Conservation (phyloP, 1,284 basidiomycete species). For the Omphalotus olearius region DNA sequence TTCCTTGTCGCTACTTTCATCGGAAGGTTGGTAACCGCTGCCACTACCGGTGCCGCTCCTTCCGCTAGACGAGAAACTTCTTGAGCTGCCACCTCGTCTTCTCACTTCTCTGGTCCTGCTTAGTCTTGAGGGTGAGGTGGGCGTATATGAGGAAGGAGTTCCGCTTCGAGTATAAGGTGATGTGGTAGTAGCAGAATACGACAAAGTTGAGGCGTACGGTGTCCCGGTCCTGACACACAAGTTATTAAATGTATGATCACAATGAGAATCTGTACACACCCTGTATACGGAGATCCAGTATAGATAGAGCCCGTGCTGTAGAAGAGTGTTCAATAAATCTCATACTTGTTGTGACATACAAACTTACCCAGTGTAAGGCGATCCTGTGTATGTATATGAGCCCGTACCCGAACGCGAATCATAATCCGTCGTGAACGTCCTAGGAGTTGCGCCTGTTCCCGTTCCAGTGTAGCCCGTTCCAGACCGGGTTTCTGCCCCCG, state of each 20-base stretch:
- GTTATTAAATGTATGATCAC: constrained; percentile 18
- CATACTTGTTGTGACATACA: no score
- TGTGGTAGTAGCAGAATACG: constrained; percentile 16
- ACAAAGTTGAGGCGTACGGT: constrained; percentile 29
- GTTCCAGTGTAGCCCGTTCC: constrained; percentile 12
- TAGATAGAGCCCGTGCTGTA: constrained; percentile 8
- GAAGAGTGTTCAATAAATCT: neutral
- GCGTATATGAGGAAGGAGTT: constrained; percentile 5
- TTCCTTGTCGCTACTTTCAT: constrained; percentile 19
- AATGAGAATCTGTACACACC: neutral
- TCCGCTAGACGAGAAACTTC: constrained; percentile 30
- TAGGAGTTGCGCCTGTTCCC: constrained; percentile 40
- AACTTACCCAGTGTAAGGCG: constrained; percentile 9
- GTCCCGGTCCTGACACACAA: constrained; percentile 11
- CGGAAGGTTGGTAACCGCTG: constrained; percentile 15
- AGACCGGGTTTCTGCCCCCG: constrained; percentile 16
- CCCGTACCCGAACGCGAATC: constrained; percentile 6
- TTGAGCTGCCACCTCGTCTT: constrained; percentile 33
- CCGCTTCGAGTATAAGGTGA: constrained; percentile 18
- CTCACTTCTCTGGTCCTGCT: constrained; percentile 57
- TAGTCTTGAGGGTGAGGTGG: constrained; percentile 26
- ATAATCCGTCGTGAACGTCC: constrained; percentile 33
- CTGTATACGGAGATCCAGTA: constrained; percentile 13
- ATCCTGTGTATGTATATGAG: constrained; percentile 3
- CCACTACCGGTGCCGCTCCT: constrained; percentile 18